Base-by-base conservation (phyloP, 2,329 filamentous ascomycete species). In the Harringtonia aguacate region DNA sequence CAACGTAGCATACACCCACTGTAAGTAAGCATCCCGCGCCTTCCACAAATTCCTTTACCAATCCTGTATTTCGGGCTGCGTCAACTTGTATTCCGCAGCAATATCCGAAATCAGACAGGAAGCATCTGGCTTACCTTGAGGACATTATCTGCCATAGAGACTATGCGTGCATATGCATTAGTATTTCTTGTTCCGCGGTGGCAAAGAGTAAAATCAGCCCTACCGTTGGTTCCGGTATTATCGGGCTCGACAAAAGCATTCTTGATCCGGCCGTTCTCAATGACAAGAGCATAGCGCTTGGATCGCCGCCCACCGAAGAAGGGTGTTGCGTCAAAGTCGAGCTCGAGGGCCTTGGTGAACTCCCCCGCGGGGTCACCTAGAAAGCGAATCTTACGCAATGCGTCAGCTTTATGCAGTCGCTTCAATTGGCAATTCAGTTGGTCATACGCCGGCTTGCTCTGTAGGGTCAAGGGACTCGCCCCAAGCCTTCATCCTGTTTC, bases 401-500 rank as follows among this genome's bases (percentile, higher is more conserved):
- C 17, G 35, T 24, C 21, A 31, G 17, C 3, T 12, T 37, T 29
- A 36, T 15, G 8, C 7, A 21, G 12, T 43, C 28, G 18, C 37
- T 37, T 20, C 13, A 17, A 24, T 14, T 35, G 7, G 27, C 24
- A 15, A 13, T 12, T 18, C 20, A 33, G 27, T n/a, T 22, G 22
- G 14, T 20, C 18, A 64, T 75, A 94, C 87, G 40, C 85, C 85
- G 48, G 82, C 86, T 60, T 79, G 73, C 53, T 77, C 75, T 7
- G 73, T 68, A 12, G 87, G 84, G 62, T 95, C 88, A 36, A 95
- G 73, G 49, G 77, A 70, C 50, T 83, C 76, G 38, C 68, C 80
- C 88, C 89, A 95, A 6, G 88, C 89, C 65, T 94, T 94, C 76
- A 89, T 95, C 37, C 86, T 92, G 45, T 45, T n/a, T 10, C n/a